Evolutionary conservation across 768 basidiomycete species (phyloP).

Genomic region (Pleurotus cornucopiae): DNA sequence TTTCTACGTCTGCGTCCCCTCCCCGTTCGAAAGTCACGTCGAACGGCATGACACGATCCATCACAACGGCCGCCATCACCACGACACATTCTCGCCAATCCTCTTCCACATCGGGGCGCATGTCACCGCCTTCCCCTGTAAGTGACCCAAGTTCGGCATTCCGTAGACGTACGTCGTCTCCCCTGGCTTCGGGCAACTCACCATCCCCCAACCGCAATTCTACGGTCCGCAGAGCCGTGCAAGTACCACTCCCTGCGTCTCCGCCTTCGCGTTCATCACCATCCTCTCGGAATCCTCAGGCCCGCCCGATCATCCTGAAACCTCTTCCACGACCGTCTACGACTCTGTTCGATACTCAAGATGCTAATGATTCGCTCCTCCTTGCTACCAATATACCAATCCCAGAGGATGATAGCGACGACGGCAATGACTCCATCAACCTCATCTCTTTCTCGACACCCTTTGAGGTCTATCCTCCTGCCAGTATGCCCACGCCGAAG

Average conservation of each 20-base stretch:
- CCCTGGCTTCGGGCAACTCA: conserved; percentile 29
- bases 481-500: conserved; percentile 19
- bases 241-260: conserved; percentile 33
- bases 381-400: conserved; percentile 72
- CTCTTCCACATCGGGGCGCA: conserved; percentile 30
- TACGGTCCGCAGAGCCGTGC: conserved; percentile 34
- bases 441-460: conserved; percentile 71
- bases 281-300: conserved; percentile 21
- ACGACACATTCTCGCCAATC: conserved; percentile 35
- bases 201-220: conserved; percentile 25
- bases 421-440: conserved; percentile 60
- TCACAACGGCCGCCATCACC: conserved; percentile 28
- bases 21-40: conserved; percentile 38
- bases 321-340: conserved; percentile 38
- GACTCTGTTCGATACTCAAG: conserved; percentile 34
- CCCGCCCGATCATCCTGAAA: conserved; percentile 22
- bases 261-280: conserved; percentile 29
- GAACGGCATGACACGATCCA: conserved; percentile 37
- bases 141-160: conserved; percentile 27
- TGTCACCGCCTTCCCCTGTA: conserved; percentile 40
- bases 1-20: conserved; percentile 44
- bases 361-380: conserved; percentile 59
- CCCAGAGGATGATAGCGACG: conserved; percentile 63
- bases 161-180: conserved; percentile 47
- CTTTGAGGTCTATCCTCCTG: conserved; percentile 45